Percentiles rank a stretch among this genome's conserved stretches.
phyloP scores from a whole-genome alignment of 768 basidiomycete species.

The Mycena amicta region DNA sequence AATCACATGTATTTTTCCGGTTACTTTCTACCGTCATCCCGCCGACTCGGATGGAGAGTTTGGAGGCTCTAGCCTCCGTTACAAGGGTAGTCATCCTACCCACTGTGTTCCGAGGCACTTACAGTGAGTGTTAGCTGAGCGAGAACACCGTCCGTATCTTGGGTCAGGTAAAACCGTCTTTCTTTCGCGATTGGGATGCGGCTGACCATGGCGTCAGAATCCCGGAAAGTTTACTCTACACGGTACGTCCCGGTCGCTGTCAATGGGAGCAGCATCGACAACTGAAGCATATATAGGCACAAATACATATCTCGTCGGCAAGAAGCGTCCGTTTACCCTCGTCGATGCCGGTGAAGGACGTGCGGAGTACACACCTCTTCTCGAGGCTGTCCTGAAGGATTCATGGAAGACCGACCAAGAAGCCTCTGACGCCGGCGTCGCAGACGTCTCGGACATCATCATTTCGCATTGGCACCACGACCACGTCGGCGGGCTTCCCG shows the following conservation, averaged over 20 bases:
- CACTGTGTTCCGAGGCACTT: conserved; percentile 3
- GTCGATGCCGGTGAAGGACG: conserved; percentile 83
- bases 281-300: conserved; percentile 56
- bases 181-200: background rate
- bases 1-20: no score
- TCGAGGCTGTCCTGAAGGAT: conserved; percentile 61
- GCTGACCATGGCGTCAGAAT: conserved; percentile 53
- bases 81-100: conserved; percentile 45
- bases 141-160: conserved; percentile 67
- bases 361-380: conserved; percentile 64
- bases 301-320: conserved; percentile 85
- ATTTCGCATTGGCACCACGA: conserved; percentile 91
- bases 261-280: no score
- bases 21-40: no score
- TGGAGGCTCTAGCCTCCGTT: conserved; percentile 55
- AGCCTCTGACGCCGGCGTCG: conserved; percentile 40
- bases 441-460: conserved; percentile 86
- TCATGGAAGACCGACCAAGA: conserved; percentile 28
- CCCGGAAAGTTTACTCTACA: conserved; percentile 88
- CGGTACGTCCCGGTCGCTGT: no score
- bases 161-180: conserved; percentile 61
- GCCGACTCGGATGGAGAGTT: no score
- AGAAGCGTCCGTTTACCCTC: conserved; percentile 70
- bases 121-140: conserved; percentile 54
- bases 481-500: conserved; percentile 76